Percentiles rank a stretch among this genome's conserved stretches.
Evolutionary conservation across 2,329 filamentous ascomycete species (phyloP).

Genomic region (Penicillium verrucosum): DNA sequence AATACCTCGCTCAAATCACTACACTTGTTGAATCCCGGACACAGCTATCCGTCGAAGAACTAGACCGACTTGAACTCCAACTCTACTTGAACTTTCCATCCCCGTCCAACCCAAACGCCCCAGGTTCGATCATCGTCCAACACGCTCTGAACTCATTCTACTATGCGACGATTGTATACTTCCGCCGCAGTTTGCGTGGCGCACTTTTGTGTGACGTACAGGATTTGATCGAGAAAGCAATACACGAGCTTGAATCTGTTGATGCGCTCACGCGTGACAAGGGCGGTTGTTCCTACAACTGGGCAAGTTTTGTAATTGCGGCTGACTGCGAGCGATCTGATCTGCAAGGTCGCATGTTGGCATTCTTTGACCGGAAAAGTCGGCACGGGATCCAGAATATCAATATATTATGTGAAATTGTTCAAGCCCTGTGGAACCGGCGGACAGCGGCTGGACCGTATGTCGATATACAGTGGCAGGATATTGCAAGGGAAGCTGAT

Average conservation of each 20-base stretch:
- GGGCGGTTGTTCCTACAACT: constrained; percentile 36
- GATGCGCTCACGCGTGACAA: constrained; percentile 28
- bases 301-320: constrained; percentile 37
- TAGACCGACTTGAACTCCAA: constrained; percentile 34
- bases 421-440: constrained; percentile 32
- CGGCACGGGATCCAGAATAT: constrained; percentile 37
- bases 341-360: constrained; percentile 30
- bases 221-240: constrained; percentile 31
- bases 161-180: constrained; percentile 36
- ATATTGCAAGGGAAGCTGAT: constrained; percentile 32
- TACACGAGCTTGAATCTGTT: constrained; percentile 33
- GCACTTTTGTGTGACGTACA: constrained; percentile 26
- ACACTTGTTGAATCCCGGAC: constrained; percentile 24
- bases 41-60: constrained; percentile 13
- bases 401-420: constrained; percentile 31
- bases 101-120: constrained; percentile 20
- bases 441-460: constrained; percentile 13
- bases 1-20: constrained; percentile 26
- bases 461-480: constrained; percentile 32
- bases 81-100: constrained; percentile 28
- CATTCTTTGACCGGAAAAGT: constrained; percentile 33
- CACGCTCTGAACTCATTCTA: constrained; percentile 36
- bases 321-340: constrained; percentile 31
- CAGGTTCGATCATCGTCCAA: constrained; percentile 19
- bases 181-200: constrained; percentile 32